Base-by-base conservation (phyloP, 139 green algal species). In the Volvox reticuliferus region DNA sequence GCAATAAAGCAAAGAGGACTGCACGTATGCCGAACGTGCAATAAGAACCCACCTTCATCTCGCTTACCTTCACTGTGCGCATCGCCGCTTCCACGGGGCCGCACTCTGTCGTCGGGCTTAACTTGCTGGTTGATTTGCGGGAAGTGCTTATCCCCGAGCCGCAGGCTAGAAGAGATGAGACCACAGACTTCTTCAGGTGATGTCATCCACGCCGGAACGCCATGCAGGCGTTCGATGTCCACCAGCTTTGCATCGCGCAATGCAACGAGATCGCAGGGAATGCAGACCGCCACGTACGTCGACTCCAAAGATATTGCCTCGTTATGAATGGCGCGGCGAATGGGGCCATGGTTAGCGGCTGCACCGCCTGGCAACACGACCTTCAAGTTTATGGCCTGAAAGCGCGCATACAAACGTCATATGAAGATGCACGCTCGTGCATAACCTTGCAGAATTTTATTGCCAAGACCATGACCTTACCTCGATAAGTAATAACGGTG, bases 381-480 rank as follows among this genome's bases (percentile, higher is more conserved):
- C 14, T 75, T 26, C 33, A 91, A 61, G 80, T 91, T 88, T 9
- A 30, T 22, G 0, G 83, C 30, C 91, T 93, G 91, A 80, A 79
- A 87, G 32, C 14, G 24, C 1, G 5, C 44, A 55, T 55, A 14
- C 44, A 55, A 9, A 55, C 44, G 9, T 55, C 5, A 9, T 9
- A 55, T 55, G 9, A 55, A 55, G 44, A 55, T 55, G 44, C 44
- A 55, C 44, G 44, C 5, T 9, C 44, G 5, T 55, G 44, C 44
- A 55, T 55, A 55, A 5, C 9, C 5, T 55, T 55, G 44, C 44
- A 55, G 5, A 55, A 55, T 9, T 14, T 55, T 14, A 9, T 9
- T 55, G 44, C 5, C 5, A 55, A 5, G 44, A 14, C 5, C 44
- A 9, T 55, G 65, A 67, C 36, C 36, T 33, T 30, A 89, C 84